phyloP scores from a whole-genome alignment of 306 rosid species.

The Glycine tomentella region DNA sequence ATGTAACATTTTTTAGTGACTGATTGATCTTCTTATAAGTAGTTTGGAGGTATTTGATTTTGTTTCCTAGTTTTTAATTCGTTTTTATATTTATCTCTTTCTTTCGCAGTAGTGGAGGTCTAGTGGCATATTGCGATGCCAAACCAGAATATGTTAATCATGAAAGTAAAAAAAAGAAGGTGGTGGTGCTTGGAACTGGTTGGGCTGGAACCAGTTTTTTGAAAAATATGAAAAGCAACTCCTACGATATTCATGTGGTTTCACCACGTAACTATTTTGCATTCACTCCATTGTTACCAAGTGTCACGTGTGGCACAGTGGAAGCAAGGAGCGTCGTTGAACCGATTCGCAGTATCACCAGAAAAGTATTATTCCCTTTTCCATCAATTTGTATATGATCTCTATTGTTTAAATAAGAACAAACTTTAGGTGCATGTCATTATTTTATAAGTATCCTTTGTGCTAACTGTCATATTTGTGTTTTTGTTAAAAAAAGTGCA shows the following conservation, averaged over 20 bases:
- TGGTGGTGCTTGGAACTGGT: slow-evolving; percentile 95
- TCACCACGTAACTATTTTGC: slow-evolving; percentile 97
- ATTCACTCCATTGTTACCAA: slow-evolving; percentile 91
- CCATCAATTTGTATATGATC: neutral
- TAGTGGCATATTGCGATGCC: slow-evolving; percentile 74
- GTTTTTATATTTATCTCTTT: neutral
- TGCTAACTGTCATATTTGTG: neutral
- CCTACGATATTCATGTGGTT: slow-evolving; percentile 81
- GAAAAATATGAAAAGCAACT: slow-evolving; percentile 62
- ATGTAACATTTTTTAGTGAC: neutral
- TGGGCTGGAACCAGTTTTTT: slow-evolving; percentile 97
- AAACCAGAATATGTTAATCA: slow-evolving; percentile 35
- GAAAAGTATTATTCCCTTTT: slow-evolving; percentile 56
- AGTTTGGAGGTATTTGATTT: slow-evolving; percentile 3
- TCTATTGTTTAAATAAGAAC: neutral
- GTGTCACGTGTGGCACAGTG: slow-evolving; percentile 91
- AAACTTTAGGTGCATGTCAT: neutral
- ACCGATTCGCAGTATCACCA: slow-evolving; percentile 77
- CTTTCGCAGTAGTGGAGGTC: slow-evolving; percentile 75
- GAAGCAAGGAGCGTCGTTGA: slow-evolving; percentile 96
- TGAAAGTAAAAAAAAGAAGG: slow-evolving; percentile 60
- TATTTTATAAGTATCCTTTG: neutral
- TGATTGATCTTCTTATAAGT: neutral
- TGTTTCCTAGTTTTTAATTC: too few species aligned
- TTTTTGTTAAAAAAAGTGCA: neutral